Base-by-base conservation (phyloP, 2,329 filamentous ascomycete species). In the Malbranchea zuffiana region DNA sequence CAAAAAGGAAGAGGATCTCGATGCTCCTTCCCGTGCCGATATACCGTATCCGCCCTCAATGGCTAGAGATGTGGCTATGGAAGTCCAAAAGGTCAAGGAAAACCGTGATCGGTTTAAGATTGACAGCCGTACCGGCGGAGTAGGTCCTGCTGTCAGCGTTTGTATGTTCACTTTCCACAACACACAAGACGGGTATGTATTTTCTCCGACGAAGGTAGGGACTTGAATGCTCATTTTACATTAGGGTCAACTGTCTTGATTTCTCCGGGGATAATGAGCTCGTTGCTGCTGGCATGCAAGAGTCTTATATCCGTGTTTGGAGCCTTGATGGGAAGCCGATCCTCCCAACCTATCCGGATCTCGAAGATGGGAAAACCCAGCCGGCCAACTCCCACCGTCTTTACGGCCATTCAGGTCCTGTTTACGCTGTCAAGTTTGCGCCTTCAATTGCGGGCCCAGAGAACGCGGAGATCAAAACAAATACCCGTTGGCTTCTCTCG, bases 161-260 rank as follows among this genome's bases (percentile, higher is more conserved):
- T 90, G 84, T 67, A 96, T 96, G 82, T 95, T 92, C 57, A 98
- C 90, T 1, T 94, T 96, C 54, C 90, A 98, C 66, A 98, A 98
- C 59, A 93, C 84, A 0, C 79, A 86, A 45, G 86, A 93, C 59
- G 82, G 77, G 84, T 87, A 64, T 66, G 75, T 44, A 20, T 12
- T 5, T 7, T 20, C 15, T 10, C 23, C 12, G 5, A 13, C 8
- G 29, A 6, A 6, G 27, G n/a, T n/a, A 25, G 23, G 8, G 28
- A 13, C n/a, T 32, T 24, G 34, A 41, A 33, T 31, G 21, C 50
- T 59, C 42, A 59, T 43, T 33, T 23, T 33, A 21, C 37, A 28
- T 17, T 43, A 88, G 83, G 39, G 74, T 94, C 41, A 86, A 84
- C n/a, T 93, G 83, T 54, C 76, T 96, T 55, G 88, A 96, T 52